Evolutionary conservation across 768 basidiomycete genomes (phyloP).

Genomic region (Podaxis mareebaensis): DNA sequence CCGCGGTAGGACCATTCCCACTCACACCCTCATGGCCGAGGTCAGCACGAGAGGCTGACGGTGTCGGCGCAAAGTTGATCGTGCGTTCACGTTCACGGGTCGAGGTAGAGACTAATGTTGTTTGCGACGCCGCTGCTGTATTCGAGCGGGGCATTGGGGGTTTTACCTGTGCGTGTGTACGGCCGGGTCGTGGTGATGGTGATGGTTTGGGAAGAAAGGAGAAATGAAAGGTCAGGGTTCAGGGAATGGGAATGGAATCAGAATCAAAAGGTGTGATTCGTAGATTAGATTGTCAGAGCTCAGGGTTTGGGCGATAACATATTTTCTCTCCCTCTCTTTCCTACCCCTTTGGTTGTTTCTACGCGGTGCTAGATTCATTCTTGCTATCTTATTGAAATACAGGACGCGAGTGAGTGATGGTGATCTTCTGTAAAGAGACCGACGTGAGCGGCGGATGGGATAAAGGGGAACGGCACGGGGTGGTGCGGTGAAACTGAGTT

Average conservation of each 20-base stretch:
- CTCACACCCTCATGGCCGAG: not conserved
- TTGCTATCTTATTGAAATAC: too few species aligned
- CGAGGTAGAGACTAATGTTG: not conserved
- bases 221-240: not conserved
- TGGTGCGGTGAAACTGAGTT: too few species aligned
- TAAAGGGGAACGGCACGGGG: too few species aligned
- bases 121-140: not conserved
- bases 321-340: too few species aligned
- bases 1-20: not conserved
- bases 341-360: too few species aligned
- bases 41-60: not conserved
- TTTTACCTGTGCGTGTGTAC: not conserved
- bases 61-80: constrained; percentile 20
- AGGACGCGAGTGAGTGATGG: too few species aligned
- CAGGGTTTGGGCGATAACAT: not conserved
- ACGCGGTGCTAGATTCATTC: too few species aligned
- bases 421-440: too few species aligned
- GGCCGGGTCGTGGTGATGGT: not conserved
- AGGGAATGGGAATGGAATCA: constrained; percentile 1
- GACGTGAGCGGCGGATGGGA: too few species aligned
- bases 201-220: not conserved
- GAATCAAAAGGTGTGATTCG: not conserved
- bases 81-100: constrained; percentile 24
- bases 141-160: not conserved
- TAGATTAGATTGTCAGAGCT: not conserved